Evolutionary conservation across 768 basidiomycete species (phyloP).

Genomic region (Strobilomyces dryophilus): DNA sequence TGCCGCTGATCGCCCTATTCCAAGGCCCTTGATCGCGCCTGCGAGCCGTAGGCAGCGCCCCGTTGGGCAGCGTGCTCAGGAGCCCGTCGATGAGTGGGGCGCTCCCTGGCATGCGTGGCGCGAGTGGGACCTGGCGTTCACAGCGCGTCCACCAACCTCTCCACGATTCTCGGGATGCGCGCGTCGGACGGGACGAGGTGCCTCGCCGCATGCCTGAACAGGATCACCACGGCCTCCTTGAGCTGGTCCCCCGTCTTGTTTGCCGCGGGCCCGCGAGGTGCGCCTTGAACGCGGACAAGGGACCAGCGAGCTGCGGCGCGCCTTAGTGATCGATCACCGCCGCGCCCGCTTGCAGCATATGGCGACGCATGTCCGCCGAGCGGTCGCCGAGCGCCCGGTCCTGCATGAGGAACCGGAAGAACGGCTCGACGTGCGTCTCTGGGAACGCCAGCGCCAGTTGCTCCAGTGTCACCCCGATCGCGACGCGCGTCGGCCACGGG

Average conservation of each 20-base stretch:
- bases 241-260: slow-evolving; percentile 81
- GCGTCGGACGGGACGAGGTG: slow-evolving; percentile 76
- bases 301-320: slow-evolving; percentile 57
- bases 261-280: slow-evolving; percentile 53
- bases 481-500: slow-evolving; percentile 82
- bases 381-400: slow-evolving; percentile 88
- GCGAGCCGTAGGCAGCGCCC: slow-evolving; percentile 96
- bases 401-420: slow-evolving; percentile 86
- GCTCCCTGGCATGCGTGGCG: slow-evolving; percentile 54
- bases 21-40: slow-evolving; percentile 88
- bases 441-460: slow-evolving; percentile 64
- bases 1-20: slow-evolving; percentile 84
- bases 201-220: slow-evolving; percentile 88
- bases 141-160: slow-evolving; percentile 82
- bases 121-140: slow-evolving; percentile 89
- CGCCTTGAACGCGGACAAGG: slow-evolving; percentile 80
- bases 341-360: slow-evolving; percentile 84
- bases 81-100: slow-evolving; percentile 69
- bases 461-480: slow-evolving; percentile 65
- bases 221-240: slow-evolving; percentile 92
- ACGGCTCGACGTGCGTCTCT: slow-evolving; percentile 52
- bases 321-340: slow-evolving; percentile 83
- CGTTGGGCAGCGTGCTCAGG: slow-evolving; percentile 77
- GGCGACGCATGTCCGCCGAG: slow-evolving; percentile 71
- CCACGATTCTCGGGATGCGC: slow-evolving; percentile 77